Evolutionary conservation across 192 early-diverging fungal species (phyloP).

Genomic region (Chytriomyces sp.): DNA sequence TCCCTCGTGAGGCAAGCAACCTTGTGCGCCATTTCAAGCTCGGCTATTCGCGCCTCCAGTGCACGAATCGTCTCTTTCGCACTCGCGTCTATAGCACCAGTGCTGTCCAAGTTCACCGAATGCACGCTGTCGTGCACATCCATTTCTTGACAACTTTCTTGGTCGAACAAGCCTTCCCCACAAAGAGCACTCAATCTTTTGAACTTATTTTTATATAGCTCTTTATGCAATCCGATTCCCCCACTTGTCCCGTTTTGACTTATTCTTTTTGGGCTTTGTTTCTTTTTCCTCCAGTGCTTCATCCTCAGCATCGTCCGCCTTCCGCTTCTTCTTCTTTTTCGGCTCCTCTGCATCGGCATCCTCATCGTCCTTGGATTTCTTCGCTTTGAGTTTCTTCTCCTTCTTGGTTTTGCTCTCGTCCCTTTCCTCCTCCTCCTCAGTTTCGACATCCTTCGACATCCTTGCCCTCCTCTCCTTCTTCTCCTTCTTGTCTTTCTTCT

Average conservation of each 20-base stretch:
- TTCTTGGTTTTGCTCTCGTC: neutral
- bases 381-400: conserved; percentile 6
- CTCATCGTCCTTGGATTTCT: neutral
- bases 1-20: too few species aligned
- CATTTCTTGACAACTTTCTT: too few species aligned
- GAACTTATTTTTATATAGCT: too few species aligned
- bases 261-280: neutral
- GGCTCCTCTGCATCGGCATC: neutral
- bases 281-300: neutral
- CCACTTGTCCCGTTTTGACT: conserved; percentile 26
- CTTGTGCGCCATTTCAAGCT: too few species aligned
- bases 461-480: neutral
- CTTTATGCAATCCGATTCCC: conserved; percentile 17
- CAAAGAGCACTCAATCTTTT: too few species aligned
- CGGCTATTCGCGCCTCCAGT: too few species aligned
- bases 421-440: neutral
- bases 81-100: too few species aligned
- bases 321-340: neutral
- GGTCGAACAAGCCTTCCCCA: too few species aligned
- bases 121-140: too few species aligned
- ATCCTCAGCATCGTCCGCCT: too few species aligned
- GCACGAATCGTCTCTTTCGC: too few species aligned
- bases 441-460: neutral
- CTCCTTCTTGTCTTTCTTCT: neutral
- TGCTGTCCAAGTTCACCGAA: too few species aligned